Base-by-base conservation (phyloP, 2,329 filamentous ascomycete species). In the Penicillium sp. region DNA sequence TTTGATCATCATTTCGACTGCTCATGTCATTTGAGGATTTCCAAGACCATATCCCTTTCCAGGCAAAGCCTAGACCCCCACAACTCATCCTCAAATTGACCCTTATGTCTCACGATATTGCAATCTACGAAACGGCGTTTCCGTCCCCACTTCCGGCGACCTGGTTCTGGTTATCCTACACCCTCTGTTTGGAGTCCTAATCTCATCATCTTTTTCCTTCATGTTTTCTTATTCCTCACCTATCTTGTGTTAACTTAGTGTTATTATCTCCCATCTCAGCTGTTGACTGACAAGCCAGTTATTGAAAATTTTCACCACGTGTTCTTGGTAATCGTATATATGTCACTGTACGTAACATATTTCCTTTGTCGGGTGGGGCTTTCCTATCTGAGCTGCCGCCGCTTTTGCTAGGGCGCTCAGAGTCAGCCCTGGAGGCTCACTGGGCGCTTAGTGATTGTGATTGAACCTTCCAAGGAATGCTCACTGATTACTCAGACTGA, bases 71-170 rank as follows among this genome's bases (percentile, higher is more conserved):
- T 41, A 9, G n/a, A 50, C 31, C 41, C 51, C 13, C 15, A n/a
- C 40, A 55, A 52, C 27, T 27, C 50, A 53, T 57, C 55, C 51
- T 60, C 56, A 62, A 60, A 57, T 64, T 62, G 59, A 62, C 62
- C 50, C 51, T 66, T 54, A 69, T 66, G 67, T 56, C 59, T 69
- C 60, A 69, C 59, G 67, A 69, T 59, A 50, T 61, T 50, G 33
- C 55, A 46, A 62, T 63, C 55, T 63, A 60, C 51, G 62, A 66
- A 59, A 52, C 56, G 66, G 67, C 66, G 66, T 68, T 64, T 58
- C 47, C 52, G 29, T 58, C 52, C 31, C 42, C 27, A 29, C 53
- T 40, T 56, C 50, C 42, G 59, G 63, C 50, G 63, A 61, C 57
- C 23, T 59, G 50, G 63, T 55, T 38, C 29, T 49, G 55, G 50